Evolutionary conservation across 1,284 basidiomycete species (phyloP).

Genomic region (Uromyces viciae-fabae): DNA sequence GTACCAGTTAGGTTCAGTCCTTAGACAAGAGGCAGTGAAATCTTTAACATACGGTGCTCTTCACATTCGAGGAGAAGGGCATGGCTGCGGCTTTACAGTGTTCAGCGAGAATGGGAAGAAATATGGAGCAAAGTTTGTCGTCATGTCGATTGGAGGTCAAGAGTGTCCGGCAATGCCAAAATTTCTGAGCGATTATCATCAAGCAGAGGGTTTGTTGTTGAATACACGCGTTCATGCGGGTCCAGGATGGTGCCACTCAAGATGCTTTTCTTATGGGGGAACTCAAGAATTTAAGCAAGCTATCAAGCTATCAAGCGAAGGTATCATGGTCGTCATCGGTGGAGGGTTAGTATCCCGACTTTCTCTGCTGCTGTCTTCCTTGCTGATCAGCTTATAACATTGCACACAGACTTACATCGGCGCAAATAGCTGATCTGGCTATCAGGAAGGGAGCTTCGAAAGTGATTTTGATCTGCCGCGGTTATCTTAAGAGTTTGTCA

Average conservation of each 20-base stretch:
- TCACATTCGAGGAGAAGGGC: constrained; percentile 32
- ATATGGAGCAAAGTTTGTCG: constrained; percentile 40
- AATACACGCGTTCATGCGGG: constrained; percentile 11
- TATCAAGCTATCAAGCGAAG: constrained; percentile 3
- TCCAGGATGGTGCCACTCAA: constrained; percentile 41
- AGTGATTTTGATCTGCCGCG: constrained; percentile 39
- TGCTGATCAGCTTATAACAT: not conserved
- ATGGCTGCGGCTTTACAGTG: constrained; percentile 22
- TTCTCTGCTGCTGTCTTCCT: not conserved
- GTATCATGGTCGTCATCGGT: constrained; percentile 39
- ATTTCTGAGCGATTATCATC: not conserved
- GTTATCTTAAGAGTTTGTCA: constrained; percentile 39
- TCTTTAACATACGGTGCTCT: constrained; percentile 10
- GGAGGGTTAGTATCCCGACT: constrained; percentile 13
- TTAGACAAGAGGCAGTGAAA: constrained; percentile 25
- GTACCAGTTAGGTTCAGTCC: constrained; percentile 22
- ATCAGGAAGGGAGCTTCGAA: constrained; percentile 36
- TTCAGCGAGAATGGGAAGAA: constrained; percentile 22
- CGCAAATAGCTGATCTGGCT: constrained; percentile 41
- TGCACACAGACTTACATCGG: constrained; percentile 27
- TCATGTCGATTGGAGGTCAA: constrained; percentile 44
- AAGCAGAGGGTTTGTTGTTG: not conserved
- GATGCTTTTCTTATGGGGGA: constrained; percentile 36
- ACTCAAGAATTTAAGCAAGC: constrained; percentile 39
- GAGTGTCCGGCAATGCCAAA: constrained; percentile 33